Base-by-base conservation (phyloP, 148 eudicot species). In the Gaultheria prostrata region DNA sequence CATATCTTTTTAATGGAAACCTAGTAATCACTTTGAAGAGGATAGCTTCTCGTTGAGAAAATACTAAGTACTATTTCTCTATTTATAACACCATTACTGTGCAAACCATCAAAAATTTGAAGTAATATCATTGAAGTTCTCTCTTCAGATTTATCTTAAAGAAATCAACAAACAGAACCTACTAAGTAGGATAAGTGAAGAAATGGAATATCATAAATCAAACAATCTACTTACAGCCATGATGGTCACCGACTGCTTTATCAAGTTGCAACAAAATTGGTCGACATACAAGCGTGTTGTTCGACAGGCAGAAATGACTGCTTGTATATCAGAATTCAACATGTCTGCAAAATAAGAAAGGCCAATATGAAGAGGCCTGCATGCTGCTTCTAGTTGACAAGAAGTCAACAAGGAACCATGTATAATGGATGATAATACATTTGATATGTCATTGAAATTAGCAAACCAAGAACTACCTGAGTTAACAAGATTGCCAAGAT, bases 201-300 rank as follows among this genome's bases (percentile, higher is more conserved):
- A 81, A 63, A 1, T 26, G 56, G 51, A 80, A 45, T 56, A 45
- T 65, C 82, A 45, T 43, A 39, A 80, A 45, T 49, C 30, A 12
- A 67, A 67, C 4, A 5, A 28, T 67, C 35, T 57, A 85, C 99
- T 92, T 92, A 94, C 99, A 87, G 90, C 90, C 88, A 86, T 91
- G 79, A 93, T 87, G 74, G 91, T 88, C 85, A 97, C 98, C 65
- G 93, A 89, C 82, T 89, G 90, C 82, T 88, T 80, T 83, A 94
- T 88, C 89, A 97, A 73, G 57, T 70, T 49, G 84, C 46, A 81
- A 89, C 94, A 90, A 57, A 88, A 32, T 72, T 85, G 86, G 84
- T 97, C 96, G 76, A 97, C 92, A 87, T 91, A 92, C 59, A 88
- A 33, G 56, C 98, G 92, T 48, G 94, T 93, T 87, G 82, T 87